A percentile compares a stretch with the other conserved stretches of the same genome.
Conservation (phyloP, 352 stramenopile species). For the Thraustochytrium striatum region DNA sequence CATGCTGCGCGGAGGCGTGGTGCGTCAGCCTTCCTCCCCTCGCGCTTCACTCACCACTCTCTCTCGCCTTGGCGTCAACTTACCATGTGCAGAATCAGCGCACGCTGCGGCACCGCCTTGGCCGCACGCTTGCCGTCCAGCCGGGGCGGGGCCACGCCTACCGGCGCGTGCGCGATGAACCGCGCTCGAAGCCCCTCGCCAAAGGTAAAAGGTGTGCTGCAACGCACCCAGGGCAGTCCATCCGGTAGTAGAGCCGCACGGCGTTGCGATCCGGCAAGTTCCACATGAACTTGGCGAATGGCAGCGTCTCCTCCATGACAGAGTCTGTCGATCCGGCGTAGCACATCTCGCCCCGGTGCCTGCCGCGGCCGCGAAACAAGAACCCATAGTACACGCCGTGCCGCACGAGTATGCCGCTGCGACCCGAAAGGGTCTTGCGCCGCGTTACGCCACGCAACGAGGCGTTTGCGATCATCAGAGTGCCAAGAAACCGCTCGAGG, state of each 20-base stretch:
- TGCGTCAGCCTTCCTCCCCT: too few species aligned
- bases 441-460: background rate
- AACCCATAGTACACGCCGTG: conserved; percentile 5
- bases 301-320: conserved; percentile 21
- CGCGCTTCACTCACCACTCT: too few species aligned
- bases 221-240: background rate
- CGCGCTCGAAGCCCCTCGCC: background rate
- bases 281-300: conserved; percentile 42
- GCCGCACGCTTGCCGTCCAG: background rate
- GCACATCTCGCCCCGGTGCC: conserved; percentile 20
- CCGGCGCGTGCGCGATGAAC: conserved; percentile 3
- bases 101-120: background rate
- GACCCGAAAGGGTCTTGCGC: background rate
- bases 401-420: background rate
- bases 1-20: background rate
- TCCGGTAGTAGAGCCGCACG: background rate
- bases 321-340: background rate
- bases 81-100: conserved; percentile 38
- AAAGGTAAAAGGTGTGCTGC: conserved; percentile 31
- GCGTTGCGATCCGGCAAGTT: conserved; percentile 10
- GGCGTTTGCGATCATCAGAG: conserved; percentile 34
- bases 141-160: conserved; percentile 4
- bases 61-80: too few species aligned
- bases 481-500: conserved; percentile 11
- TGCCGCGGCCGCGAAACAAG: background rate